A percentile compares a stretch with the other conserved stretches of the same genome.
Conservation (phyloP, 1,284 basidiomycete genomes). For the Malassezia slooffiae region DNA sequence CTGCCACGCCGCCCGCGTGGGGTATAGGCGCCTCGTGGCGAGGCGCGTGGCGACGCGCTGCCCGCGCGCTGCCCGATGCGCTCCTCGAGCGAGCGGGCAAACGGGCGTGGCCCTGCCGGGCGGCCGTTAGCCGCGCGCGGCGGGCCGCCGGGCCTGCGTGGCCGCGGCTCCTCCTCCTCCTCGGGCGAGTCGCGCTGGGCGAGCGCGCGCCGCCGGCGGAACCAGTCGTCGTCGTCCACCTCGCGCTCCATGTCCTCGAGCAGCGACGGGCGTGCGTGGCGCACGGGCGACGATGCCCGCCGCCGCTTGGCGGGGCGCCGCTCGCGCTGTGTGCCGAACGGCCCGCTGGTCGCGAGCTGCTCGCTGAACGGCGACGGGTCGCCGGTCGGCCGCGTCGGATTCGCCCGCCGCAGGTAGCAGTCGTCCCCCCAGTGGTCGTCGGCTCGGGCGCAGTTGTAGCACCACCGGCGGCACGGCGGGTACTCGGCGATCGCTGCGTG, state of each 20-base stretch:
- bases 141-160: no score
- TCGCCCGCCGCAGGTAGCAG: constrained; percentile 55
- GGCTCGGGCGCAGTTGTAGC: constrained; percentile 70
- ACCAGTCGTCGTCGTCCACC: constrained; percentile 9
- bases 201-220: constrained; percentile 8
- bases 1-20: background rate
- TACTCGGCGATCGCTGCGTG: constrained; percentile 13
- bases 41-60: no score
- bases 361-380: constrained; percentile 65
- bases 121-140: no score
- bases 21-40: no score
- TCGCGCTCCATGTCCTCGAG: constrained; percentile 4
- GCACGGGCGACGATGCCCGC: background rate
- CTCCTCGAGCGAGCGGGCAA: no score
- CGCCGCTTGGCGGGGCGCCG: background rate
- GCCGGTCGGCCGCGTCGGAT: constrained; percentile 51
- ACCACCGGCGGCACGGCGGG: constrained; percentile 61
- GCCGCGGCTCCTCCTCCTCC: no score
- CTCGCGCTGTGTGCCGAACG: constrained; percentile 48
- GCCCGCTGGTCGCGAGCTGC: constrained; percentile 60
- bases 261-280: constrained; percentile 1
- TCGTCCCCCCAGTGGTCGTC: constrained; percentile 77
- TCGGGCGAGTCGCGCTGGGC: background rate
- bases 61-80: no score
- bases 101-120: no score